Evolutionary conservation across 495 filamentous ascomycete genomes (phyloP).

Genomic region (Echria macrotheca): DNA sequence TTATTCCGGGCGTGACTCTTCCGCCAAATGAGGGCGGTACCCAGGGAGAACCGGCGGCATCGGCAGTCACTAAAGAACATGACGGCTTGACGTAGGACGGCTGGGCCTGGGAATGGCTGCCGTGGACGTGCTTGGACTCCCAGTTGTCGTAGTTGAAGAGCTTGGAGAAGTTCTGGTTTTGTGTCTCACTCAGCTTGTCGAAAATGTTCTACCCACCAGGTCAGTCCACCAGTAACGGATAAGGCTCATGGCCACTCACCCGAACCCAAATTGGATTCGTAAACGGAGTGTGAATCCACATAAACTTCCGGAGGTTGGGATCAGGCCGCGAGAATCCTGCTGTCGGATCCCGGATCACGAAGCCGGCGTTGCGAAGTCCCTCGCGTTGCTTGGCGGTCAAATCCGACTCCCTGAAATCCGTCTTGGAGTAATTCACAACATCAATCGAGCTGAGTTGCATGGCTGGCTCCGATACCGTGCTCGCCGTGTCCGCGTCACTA

Average conservation of each 20-base stretch:
- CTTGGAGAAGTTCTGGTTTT: conserved; percentile 30
- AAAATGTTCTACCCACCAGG: no score
- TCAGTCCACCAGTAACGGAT: no score
- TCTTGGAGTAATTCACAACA: background rate
- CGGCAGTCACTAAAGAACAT: conserved; percentile 43
- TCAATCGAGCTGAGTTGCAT: conserved; percentile 2
- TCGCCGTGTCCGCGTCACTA: conserved; percentile 18
- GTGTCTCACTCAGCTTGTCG: conserved; percentile 30
- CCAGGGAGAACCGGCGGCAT: conserved; percentile 26
- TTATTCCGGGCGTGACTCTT: conserved; percentile 28
- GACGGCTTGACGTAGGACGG: conserved; percentile 41
- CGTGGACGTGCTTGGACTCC: conserved; percentile 40
- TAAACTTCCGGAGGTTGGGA: conserved; percentile 41
- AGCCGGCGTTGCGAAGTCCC: conserved; percentile 13
- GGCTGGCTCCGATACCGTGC: conserved; percentile 29
- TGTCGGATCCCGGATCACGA: conserved; percentile 21
- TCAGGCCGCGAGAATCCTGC: conserved; percentile 38
- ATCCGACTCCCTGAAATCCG: conserved; percentile 12
- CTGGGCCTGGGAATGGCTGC: conserved; percentile 40
- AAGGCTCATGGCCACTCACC: no score
- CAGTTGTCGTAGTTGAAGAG: conserved; percentile 50
- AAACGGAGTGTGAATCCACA: conserved; percentile 64
- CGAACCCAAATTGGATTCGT: conserved; percentile 64
- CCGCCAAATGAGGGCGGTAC: conserved; percentile 21
- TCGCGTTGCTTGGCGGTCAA: conserved; percentile 17